Base-by-base conservation (phyloP, 2,329 filamentous ascomycete genomes). In the Grosmannia clavigera region DNA sequence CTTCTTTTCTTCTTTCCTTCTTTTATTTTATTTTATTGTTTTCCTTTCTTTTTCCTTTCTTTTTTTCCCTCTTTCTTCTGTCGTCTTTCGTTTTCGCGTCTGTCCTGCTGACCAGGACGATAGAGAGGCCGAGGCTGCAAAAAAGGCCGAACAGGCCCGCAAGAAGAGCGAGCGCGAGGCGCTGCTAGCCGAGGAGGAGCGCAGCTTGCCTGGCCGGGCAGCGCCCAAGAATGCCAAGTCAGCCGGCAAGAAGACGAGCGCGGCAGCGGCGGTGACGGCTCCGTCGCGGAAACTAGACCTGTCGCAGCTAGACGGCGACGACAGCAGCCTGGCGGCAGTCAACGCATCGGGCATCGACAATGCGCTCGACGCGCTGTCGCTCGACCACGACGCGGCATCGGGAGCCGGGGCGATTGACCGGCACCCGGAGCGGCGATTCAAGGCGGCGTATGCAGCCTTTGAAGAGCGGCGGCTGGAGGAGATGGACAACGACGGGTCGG, bases 81-180 rank as follows among this genome's bases (percentile, higher is more conserved):
- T 11, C 14, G 12, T 5, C 19, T 4, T 46, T 14, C 19, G 4
- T 4, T 50, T 51, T 14, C 29, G 43, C 3, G 2, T 33, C 2
- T 22, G 19, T 57, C 29, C 14, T 57, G 12, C 33, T 35, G 33
- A 35, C 33, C 33, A 10, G 6, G 33, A 35, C 10, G 33, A 35
- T 66, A 96, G 92, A 71, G 90, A 95, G 67, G 86, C 87, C 43
- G 90, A 92, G 59, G 88, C 87, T 57, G 85, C 85, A 57, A 95
- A 92, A 75, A 91, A 88, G 66, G 87, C 87, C 60, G 90, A 95
- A 70, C 82, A 80, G 60, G 88, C 88, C 2, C 84, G 86, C 60
- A 95, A 96, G 75, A 97, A 96, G 75, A 92, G 92, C 58, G 94
- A 97, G 71, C 87, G 87, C 57, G 92, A 95, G 1, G 90, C 92